Evolutionary conservation across 768 basidiomycete species (phyloP).

Genomic region (Rubroboletus pulcherrimus): DNA sequence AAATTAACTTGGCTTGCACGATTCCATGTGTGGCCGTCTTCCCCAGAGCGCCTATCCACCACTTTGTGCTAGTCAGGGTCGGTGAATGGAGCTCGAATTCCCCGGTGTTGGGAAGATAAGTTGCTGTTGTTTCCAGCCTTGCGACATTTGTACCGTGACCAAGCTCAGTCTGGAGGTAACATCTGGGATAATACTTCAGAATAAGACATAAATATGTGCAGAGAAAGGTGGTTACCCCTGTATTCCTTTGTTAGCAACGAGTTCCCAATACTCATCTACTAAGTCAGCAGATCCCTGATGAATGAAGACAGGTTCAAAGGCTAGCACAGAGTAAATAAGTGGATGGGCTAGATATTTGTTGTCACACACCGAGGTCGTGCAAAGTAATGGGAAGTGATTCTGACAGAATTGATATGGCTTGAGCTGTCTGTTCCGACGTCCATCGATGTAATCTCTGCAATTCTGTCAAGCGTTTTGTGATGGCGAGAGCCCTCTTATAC

Average conservation of each 20-base stretch:
- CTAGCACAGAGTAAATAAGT: slow-evolving; percentile 11
- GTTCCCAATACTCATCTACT: slow-evolving; percentile 46
- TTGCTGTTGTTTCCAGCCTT: slow-evolving; percentile 71
- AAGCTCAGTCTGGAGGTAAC: slow-evolving; percentile 75
- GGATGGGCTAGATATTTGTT: slow-evolving; percentile 26
- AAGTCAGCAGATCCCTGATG: slow-evolving; percentile 58
- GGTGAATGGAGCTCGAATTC: slow-evolving; percentile 79
- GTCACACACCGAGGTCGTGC: slow-evolving; percentile 34
- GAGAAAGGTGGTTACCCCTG: slow-evolving; percentile 37
- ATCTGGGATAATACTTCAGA: slow-evolving; percentile 31
- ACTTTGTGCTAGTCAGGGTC: slow-evolving; percentile 69
- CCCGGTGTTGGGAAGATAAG: slow-evolving; percentile 58
- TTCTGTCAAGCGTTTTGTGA: slow-evolving; percentile 57
- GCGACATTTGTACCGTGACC: slow-evolving; percentile 74
- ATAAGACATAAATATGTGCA: background rate
- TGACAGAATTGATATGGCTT: slow-evolving; percentile 48
- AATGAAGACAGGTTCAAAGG: slow-evolving; percentile 66
- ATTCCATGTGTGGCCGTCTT: slow-evolving; percentile 73
- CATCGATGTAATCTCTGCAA: slow-evolving; percentile 52
- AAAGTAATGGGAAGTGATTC: slow-evolving; percentile 49
- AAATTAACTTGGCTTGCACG: slow-evolving; percentile 69
- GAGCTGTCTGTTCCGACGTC: slow-evolving; percentile 43
- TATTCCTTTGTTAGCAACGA: slow-evolving; percentile 54
- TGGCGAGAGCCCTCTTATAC: slow-evolving; percentile 50
- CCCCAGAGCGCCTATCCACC: slow-evolving; percentile 77